These are phyloP conservation scores for Hypholoma sublateritium DNA, from an alignment of 768 basidiomycete species.

Conservation along the genomic window DNA sequence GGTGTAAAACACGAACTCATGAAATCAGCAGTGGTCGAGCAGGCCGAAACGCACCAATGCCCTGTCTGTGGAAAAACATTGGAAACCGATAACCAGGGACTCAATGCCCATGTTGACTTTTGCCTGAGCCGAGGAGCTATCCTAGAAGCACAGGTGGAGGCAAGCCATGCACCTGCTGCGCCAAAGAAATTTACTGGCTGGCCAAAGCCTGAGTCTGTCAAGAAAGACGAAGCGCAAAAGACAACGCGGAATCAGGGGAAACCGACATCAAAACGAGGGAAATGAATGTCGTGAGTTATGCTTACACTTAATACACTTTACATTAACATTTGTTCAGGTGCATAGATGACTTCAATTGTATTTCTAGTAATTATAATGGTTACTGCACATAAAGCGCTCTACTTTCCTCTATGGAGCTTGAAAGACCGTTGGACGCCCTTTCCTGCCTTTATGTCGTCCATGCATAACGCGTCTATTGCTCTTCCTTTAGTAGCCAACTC, in stretches of 20 bases:
- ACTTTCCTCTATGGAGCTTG: slow-evolving; percentile 65
- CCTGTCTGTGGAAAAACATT: slow-evolving; percentile 70
- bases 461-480: slow-evolving; percentile 68
- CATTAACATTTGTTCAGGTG: slow-evolving; percentile 1
- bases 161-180: slow-evolving; percentile 19
- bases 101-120: slow-evolving; percentile 89
- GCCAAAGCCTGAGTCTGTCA: slow-evolving; percentile 16
- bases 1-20: too few species aligned
- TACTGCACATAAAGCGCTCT: slow-evolving; percentile 6
- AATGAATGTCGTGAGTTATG: not conserved
- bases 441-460: slow-evolving; percentile 74
- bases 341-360: slow-evolving; percentile 2
- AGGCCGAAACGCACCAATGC: slow-evolving; percentile 47
- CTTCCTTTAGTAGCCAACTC: slow-evolving; percentile 56
- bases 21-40: not conserved
- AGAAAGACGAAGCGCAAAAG: slow-evolving; percentile 8
- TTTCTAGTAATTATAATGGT: slow-evolving; percentile 11
- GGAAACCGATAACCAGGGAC: slow-evolving; percentile 67
- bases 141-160: slow-evolving; percentile 58
- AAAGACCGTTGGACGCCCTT: slow-evolving; percentile 78
- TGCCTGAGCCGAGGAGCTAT: slow-evolving; percentile 83
- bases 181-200: slow-evolving; percentile 15
- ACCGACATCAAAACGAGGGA: slow-evolving; percentile 13
- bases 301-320: not conserved
- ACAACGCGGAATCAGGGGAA: slow-evolving; percentile 5